Conservation (phyloP, 2,329 filamentous ascomycete genomes). For the Talaromyces verruculosus region DNA sequence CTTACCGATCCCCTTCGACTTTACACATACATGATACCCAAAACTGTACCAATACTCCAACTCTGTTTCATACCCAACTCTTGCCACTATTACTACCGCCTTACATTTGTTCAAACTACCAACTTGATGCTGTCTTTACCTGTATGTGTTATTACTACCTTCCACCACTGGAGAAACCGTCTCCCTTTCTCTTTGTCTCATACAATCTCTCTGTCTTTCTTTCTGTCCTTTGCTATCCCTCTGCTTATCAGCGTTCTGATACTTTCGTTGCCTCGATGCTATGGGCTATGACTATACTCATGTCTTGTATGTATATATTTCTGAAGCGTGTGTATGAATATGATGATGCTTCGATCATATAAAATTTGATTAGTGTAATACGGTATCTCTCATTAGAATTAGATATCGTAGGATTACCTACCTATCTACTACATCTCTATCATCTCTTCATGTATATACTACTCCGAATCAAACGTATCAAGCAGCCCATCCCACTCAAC, state of each 20-base stretch:
- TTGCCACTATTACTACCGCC: not conserved
- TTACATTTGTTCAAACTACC: not conserved
- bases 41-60: constrained; percentile 10
- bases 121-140: not conserved
- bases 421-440: not conserved
- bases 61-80: not conserved
- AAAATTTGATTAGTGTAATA: not conserved
- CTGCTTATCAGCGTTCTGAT: constrained; percentile 1
- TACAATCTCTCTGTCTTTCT: constrained; percentile 6
- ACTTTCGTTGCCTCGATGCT: not conserved
- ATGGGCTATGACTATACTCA: constrained; percentile 9
- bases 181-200: not conserved
- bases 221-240: constrained; percentile 3
- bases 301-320: constrained; percentile 11
- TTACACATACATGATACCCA: constrained; percentile 1
- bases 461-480: constrained; percentile 33
- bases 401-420: not conserved
- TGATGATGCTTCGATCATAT: constrained; percentile 1
- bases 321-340: constrained; percentile 9
- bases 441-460: not conserved
- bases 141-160: not conserved
- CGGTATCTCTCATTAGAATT: not conserved
- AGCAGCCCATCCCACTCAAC: constrained; percentile 41
- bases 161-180: not conserved
- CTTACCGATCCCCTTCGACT: not conserved